These are phyloP conservation scores for Chytridium lagenaria DNA, from an alignment of 371 early-diverging fungal genomes.

Conservation along the genomic window DNA sequence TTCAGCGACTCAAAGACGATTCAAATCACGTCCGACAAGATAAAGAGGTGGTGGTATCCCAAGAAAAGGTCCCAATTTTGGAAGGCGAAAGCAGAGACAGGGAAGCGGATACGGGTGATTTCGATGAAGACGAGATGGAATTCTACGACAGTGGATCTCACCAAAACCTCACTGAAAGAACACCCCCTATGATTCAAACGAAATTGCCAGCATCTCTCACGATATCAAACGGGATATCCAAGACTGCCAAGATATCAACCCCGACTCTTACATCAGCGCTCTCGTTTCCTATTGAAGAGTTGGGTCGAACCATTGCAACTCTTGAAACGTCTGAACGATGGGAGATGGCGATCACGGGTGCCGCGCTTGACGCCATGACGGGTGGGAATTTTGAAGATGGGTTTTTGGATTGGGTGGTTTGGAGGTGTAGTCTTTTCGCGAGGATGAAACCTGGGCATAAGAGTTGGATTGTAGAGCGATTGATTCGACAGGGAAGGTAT, in stretches of 20 bases:
- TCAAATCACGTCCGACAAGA: background rate
- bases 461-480: conserved; percentile 47
- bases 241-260: too few species aligned
- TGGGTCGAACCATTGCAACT: conserved; percentile 14
- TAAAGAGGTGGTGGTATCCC: too few species aligned
- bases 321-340: background rate
- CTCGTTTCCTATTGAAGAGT: conserved; percentile 29
- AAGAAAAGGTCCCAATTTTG: too few species aligned
- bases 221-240: too few species aligned
- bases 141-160: too few species aligned
- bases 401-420: conserved; percentile 37
- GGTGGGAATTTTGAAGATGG: conserved; percentile 27
- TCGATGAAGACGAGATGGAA: too few species aligned
- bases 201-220: too few species aligned
- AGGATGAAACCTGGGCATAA: conserved; percentile 52
- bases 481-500: conserved; percentile 40
- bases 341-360: conserved; percentile 46
- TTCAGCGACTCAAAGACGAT: conserved; percentile 21
- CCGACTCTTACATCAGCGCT: background rate
- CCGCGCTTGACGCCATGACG: conserved; percentile 39
- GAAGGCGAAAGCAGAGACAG: too few species aligned
- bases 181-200: too few species aligned
- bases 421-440: conserved; percentile 40
- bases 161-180: too few species aligned
- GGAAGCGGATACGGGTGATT: too few species aligned